phyloP scores from a whole-genome alignment of 192 early-diverging fungal species.

The Physocladia obscura region DNA sequence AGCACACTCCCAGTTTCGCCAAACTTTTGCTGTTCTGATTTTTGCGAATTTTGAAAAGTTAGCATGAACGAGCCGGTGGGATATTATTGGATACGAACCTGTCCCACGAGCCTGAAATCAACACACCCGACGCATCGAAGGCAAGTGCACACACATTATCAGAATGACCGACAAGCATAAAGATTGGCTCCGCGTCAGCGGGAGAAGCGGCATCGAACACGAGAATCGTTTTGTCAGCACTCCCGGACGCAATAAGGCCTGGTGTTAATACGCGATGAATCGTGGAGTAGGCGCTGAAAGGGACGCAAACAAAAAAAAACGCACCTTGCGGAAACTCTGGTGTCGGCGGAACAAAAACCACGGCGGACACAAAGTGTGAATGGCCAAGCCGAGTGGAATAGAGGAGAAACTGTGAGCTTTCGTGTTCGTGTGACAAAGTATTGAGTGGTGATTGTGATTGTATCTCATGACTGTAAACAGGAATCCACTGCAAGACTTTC shows the following conservation, averaged over 20 bases:
- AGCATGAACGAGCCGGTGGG: neutral
- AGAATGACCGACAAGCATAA: constrained; percentile 75
- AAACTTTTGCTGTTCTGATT: constrained; percentile 82
- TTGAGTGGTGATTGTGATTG: too few relatives aligned
- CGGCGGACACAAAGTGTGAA: constrained; percentile 75
- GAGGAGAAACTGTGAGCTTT: neutral
- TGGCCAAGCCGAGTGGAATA: constrained; percentile 63
- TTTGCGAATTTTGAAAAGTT: too few relatives aligned
- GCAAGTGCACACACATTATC: constrained; percentile 85
- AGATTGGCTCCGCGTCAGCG: constrained; percentile 56
- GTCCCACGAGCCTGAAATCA: constrained; percentile 99
- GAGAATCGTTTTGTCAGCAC: constrained; percentile 80
- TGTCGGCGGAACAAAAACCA: constrained; percentile 62
- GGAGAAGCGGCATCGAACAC: constrained; percentile 62
- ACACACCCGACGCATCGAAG: constrained; percentile 36
- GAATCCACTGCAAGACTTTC: constrained; percentile 41
- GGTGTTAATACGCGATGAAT: neutral
- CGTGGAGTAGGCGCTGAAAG: neutral
- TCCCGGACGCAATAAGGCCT: constrained; percentile 82
- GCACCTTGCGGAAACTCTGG: constrained; percentile 61
- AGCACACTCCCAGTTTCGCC: constrained; percentile 76
- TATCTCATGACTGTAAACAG: too few relatives aligned
- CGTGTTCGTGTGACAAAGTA: neutral
- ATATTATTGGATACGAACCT: too few relatives aligned
- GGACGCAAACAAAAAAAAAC: neutral